A percentile compares a stretch with the other conserved stretches of the same genome.
Conservation (phyloP, 495 filamentous ascomycete genomes). For the Gamarada debralockiae region DNA sequence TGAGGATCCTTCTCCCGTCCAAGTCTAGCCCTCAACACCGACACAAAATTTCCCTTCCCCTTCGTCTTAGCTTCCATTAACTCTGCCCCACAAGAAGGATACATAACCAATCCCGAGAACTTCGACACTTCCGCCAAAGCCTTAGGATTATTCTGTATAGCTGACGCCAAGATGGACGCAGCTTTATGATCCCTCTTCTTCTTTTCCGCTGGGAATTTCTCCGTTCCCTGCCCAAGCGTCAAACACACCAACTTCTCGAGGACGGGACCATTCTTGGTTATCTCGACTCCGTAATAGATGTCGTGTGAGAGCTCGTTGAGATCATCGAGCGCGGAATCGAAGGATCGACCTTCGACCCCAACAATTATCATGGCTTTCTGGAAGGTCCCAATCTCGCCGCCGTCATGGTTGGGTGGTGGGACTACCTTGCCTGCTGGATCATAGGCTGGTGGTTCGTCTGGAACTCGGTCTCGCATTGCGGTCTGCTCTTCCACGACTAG, state of each 20-base stretch:
- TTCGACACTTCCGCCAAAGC: constrained; percentile 45
- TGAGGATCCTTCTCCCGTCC: constrained; percentile 26
- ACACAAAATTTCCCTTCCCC: constrained; percentile 24
- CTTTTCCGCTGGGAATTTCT: constrained; percentile 21
- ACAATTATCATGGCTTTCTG: constrained; percentile 17
- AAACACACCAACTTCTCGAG: constrained; percentile 37
- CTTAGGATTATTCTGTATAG: constrained; percentile 61
- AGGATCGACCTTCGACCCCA: constrained; percentile 15
- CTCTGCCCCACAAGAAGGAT: constrained; percentile 17
- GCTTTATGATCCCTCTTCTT: constrained; percentile 32
- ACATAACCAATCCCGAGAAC: constrained; percentile 34
- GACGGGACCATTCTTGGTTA: constrained; percentile 45
- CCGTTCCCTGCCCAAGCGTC: constrained; percentile 19
- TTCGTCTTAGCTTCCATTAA: neutral
- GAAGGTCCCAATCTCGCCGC: constrained; percentile 19
- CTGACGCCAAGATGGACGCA: constrained; percentile 46
- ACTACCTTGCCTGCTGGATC: constrained; percentile 47
- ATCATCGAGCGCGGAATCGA: constrained; percentile 34
- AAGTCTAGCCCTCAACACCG: constrained; percentile 23
- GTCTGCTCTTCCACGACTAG: constrained; percentile 21
- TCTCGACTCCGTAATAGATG: constrained; percentile 65
- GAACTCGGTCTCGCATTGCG: constrained; percentile 21
- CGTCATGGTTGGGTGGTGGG: constrained; percentile 27
- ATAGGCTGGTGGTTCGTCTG: constrained; percentile 40
- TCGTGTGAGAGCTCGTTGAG: constrained; percentile 60